These are phyloP conservation scores for Pugionium dolabratum DNA, from an alignment of 345 rosid species.

Conservation along the genomic window DNA sequence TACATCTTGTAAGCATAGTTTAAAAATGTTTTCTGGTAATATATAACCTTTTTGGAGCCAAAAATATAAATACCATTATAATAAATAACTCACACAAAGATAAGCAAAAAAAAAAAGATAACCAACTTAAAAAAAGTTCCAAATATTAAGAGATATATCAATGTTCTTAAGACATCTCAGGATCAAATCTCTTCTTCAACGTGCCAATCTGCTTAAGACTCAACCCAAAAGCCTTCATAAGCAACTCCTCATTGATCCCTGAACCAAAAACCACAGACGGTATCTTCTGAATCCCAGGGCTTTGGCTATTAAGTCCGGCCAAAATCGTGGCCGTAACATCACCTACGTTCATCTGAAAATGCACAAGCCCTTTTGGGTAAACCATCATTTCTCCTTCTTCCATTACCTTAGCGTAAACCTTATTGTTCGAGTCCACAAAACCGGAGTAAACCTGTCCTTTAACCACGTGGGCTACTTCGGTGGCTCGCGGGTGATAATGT, in stretches of 20 bases:
- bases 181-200: constrained; percentile 58
- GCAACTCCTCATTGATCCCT: constrained; percentile 57
- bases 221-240: constrained; percentile 81
- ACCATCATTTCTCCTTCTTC: constrained; percentile 88
- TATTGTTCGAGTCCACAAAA: constrained; percentile 65
- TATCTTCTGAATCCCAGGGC: constrained; percentile 64
- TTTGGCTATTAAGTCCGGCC: constrained; percentile 75
- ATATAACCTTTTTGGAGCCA: background rate
- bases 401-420: constrained; percentile 62
- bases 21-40: too few relatives aligned
- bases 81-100: constrained; percentile 7
- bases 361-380: constrained; percentile 74
- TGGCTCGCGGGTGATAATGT: constrained; percentile 81
- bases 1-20: too few relatives aligned
- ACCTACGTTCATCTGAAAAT: constrained; percentile 89
- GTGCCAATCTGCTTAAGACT: constrained; percentile 56
- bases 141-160: constrained; percentile 21
- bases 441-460: constrained; percentile 75
- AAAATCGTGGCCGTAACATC: constrained; percentile 57
- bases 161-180: constrained; percentile 36
- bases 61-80: background rate
- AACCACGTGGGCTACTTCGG: constrained; percentile 62
- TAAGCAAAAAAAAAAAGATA: background rate
- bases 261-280: constrained; percentile 76
- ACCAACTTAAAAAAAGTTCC: constrained; percentile 4